phyloP scores from a whole-genome alignment of 495 filamentous ascomycete species.

The Niebla homalea region DNA sequence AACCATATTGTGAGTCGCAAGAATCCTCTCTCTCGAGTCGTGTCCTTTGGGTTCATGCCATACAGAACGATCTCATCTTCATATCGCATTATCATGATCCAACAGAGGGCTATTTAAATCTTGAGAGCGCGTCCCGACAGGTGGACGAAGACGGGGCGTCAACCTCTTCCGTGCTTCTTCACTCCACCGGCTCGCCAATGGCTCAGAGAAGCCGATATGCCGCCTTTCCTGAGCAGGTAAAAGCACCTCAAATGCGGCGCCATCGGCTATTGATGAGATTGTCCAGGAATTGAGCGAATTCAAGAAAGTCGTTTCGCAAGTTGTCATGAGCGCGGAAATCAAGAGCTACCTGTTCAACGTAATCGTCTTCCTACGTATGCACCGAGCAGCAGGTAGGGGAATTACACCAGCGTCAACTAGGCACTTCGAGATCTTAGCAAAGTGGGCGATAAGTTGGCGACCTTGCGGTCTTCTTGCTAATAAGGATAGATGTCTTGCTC shows the following conservation, averaged over 20 bases:
- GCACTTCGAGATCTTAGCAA: conserved; percentile 55
- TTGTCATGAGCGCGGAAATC: conserved; percentile 50
- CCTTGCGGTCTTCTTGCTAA: neutral
- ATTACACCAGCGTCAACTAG: conserved; percentile 63
- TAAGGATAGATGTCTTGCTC: conserved; percentile 47
- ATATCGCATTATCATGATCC: conserved; percentile 76
- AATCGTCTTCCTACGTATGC: conserved; percentile 68
- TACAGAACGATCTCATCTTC: conserved; percentile 69
- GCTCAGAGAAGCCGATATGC: too few species aligned
- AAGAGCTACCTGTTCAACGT: conserved; percentile 75
- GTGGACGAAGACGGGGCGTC: conserved; percentile 33
- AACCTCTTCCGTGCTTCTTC: conserved; percentile 33
- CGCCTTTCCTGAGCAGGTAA: too few species aligned
- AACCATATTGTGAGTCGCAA: conserved; percentile 32
- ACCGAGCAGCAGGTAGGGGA: conserved; percentile 68
- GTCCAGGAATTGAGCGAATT: conserved; percentile 32
- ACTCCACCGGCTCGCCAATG: neutral
- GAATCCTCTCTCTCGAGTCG: neutral
- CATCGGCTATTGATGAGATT: neutral
- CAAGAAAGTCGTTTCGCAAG: conserved; percentile 22
- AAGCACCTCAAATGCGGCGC: too few species aligned
- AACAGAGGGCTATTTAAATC: conserved; percentile 55
- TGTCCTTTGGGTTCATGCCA: neutral
- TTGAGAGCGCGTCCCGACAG: conserved; percentile 45
- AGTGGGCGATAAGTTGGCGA: conserved; percentile 26